Evolutionary conservation across 345 rosid species (phyloP).

Genomic region (Microcos paniculata): DNA sequence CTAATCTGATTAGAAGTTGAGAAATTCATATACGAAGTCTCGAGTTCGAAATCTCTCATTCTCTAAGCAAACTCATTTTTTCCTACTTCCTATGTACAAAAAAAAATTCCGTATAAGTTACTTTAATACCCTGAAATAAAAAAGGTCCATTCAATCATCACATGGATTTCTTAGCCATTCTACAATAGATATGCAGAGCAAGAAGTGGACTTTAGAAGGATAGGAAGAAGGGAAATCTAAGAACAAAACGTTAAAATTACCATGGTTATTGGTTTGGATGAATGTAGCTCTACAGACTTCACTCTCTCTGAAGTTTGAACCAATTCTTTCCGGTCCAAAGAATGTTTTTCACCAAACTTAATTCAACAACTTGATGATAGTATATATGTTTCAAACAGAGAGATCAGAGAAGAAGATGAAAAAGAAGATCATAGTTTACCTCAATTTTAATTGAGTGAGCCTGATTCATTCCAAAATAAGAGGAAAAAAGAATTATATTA

Average conservation of each 20-base stretch:
- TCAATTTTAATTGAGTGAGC: not conserved
- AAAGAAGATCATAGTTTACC: not conserved
- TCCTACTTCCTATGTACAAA: too few species aligned
- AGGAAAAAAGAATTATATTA: not conserved
- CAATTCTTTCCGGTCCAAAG: slow-evolving; percentile 4
- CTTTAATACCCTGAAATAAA: not conserved
- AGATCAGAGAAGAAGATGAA: not conserved
- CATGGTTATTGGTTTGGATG: slow-evolving; percentile 17
- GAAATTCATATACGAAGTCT: too few species aligned
- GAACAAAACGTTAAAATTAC: not conserved
- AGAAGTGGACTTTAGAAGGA: not conserved
- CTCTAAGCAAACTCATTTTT: too few species aligned
- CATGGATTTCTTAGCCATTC: not conserved
- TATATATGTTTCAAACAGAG: not conserved
- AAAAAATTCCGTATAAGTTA: too few species aligned
- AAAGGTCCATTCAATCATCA: too few species aligned
- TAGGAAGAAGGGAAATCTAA: not conserved
- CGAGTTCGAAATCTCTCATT: too few species aligned
- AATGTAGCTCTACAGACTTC: slow-evolving; percentile 13
- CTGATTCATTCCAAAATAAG: not conserved
- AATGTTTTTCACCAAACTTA: not conserved
- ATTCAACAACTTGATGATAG: not conserved
- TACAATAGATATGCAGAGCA: not conserved
- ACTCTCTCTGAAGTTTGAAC: slow-evolving; percentile 13
- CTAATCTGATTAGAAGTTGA: too few species aligned